Evolutionary conservation across 257 asterid species (phyloP).

Genomic region (Solanum bukasovii): DNA sequence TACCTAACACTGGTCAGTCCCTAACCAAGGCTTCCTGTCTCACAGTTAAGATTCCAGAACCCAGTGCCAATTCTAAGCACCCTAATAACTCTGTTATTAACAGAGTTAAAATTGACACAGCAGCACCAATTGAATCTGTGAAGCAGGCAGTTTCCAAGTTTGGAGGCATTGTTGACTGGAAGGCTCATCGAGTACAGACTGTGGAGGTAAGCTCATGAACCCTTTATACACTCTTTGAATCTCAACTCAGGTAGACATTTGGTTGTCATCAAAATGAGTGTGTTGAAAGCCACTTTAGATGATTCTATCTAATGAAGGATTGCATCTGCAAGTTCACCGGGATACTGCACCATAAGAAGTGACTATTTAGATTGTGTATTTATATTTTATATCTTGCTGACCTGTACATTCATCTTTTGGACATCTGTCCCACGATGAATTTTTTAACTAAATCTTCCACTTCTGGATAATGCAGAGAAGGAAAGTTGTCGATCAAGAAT

Average conservation of each 20-base stretch:
- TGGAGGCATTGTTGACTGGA: constrained; percentile 99
- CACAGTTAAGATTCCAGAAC: constrained; percentile 5
- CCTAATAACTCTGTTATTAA: constrained; percentile 7
- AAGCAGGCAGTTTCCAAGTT: constrained; percentile 95
- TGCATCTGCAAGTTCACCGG: not conserved
- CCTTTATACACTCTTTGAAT: not conserved
- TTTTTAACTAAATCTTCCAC: not conserved
- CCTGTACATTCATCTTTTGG: not conserved
- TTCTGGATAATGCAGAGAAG: constrained; percentile 51
- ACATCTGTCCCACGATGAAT: not conserved
- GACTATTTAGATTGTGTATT: not conserved
- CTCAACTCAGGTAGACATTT: not conserved
- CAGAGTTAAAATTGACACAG: constrained; percentile 64
- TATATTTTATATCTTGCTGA: not conserved
- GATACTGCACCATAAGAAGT: not conserved
- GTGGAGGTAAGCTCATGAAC: constrained; percentile 49
- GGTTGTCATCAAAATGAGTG: not conserved
- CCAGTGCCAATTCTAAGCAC: constrained; percentile 12
- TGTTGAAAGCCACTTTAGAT: not conserved
- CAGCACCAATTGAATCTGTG: constrained; percentile 89
- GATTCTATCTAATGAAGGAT: not conserved
- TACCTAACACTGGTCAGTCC: constrained; percentile 14
- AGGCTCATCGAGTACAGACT: constrained; percentile 82
- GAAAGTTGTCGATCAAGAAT: constrained; percentile 69
- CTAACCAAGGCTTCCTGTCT: constrained; percentile 18